Percentiles rank a stretch among this genome's conserved stretches.
Conservation (phyloP, 768 basidiomycete genomes). For the Coprinopsis marcescibilis region DNA sequence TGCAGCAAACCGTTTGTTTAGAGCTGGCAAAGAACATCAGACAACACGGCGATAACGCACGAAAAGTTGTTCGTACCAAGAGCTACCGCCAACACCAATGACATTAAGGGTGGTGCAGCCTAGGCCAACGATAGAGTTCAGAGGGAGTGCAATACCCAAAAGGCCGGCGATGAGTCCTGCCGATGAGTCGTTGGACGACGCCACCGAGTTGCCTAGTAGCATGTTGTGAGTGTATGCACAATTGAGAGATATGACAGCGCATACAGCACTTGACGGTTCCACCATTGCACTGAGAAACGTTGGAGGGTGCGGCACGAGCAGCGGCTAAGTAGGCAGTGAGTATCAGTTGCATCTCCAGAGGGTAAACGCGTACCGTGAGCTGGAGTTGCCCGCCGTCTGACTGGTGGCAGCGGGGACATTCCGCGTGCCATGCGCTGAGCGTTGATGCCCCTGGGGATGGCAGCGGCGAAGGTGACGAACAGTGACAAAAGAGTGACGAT, state of each 20-base stretch:
- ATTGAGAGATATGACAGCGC: conserved; percentile 5
- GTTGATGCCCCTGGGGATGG: conserved; percentile 37
- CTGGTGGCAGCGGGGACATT: conserved; percentile 42
- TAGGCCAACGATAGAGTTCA: conserved; percentile 25
- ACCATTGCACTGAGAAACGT: conserved; percentile 31
- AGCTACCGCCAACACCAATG: conserved; percentile 26
- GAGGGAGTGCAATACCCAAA: conserved; percentile 26
- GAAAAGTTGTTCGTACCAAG: conserved; percentile 24
- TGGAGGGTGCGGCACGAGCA: conserved; percentile 35
- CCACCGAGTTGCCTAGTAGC: conserved; percentile 23
- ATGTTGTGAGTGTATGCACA: neutral
- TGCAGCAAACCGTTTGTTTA: conserved; percentile 41
- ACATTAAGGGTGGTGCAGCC: conserved; percentile 29
- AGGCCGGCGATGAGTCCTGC: conserved; percentile 20
- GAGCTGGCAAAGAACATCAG: conserved; percentile 18
- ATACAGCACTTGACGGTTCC: conserved; percentile 40
- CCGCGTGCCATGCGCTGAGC: conserved; percentile 50
- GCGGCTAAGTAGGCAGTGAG: conserved; percentile 10
- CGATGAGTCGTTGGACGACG: conserved; percentile 11
- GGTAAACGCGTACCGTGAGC: conserved; percentile 7
- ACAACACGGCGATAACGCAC: neutral
- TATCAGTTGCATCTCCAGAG: conserved; percentile 22
- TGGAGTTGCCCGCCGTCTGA: conserved; percentile 27
- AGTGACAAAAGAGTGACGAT: conserved; percentile 22
- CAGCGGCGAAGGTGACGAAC: conserved; percentile 30